phyloP scores from a whole-genome alignment of 441 rosid genomes.

The Oxalis stricta region DNA sequence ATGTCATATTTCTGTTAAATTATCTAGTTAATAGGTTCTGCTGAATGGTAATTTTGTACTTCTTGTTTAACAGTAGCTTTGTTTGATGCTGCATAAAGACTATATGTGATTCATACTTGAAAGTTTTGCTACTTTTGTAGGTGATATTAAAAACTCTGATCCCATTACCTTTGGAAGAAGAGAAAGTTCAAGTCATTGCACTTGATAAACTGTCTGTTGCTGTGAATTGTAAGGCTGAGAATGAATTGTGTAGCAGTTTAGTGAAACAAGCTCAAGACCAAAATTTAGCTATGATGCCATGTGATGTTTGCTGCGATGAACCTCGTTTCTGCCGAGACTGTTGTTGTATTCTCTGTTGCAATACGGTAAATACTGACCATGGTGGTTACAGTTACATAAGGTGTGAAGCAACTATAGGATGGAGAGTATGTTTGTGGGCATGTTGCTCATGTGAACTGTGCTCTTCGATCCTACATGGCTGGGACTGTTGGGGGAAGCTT shows the following conservation, averaged over 20 bases:
- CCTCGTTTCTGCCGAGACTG: constrained; percentile 66
- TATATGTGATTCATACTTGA: too few relatives aligned
- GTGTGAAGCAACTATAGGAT: constrained; percentile 46
- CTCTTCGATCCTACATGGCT: constrained; percentile 72
- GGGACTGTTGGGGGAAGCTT: constrained; percentile 84
- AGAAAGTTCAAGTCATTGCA: constrained; percentile 15
- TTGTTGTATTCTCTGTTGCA: constrained; percentile 80
- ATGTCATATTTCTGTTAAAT: too few relatives aligned
- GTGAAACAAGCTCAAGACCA: constrained; percentile 15
- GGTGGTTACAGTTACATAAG: constrained; percentile 58
- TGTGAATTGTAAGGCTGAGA: constrained; percentile 60
- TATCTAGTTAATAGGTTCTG: too few relatives aligned
- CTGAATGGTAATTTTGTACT: too few relatives aligned
- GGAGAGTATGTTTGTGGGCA: constrained; percentile 61
- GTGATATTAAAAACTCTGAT: too few relatives aligned
- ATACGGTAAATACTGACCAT: constrained; percentile 26
- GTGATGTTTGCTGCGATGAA: constrained; percentile 77
- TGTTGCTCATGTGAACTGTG: constrained; percentile 74
- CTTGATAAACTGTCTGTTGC: constrained; percentile 23
- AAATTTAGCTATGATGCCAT: constrained; percentile 30
- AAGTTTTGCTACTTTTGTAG: too few relatives aligned
- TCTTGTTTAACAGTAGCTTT: too few relatives aligned
- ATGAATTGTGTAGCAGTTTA: constrained; percentile 44
- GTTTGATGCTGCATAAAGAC: too few relatives aligned
- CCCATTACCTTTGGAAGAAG: constrained; percentile 24